Conservation (phyloP, 495 filamentous ascomycete genomes). For the Delitschia confertaspora region DNA sequence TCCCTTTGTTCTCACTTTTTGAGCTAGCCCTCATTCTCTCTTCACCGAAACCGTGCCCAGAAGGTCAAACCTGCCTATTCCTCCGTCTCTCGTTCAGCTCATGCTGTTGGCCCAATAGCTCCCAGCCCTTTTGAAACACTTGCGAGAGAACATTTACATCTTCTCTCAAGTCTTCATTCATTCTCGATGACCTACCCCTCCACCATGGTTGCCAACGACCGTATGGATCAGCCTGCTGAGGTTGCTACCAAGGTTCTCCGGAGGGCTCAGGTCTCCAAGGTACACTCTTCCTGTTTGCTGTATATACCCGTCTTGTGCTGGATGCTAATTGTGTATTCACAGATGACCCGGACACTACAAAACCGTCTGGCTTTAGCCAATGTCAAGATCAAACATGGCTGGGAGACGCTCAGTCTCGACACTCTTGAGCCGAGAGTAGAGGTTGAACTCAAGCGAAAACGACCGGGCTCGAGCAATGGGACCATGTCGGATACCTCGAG, state of each 20-base stretch:
- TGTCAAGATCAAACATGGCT: slow-evolving; percentile 91
- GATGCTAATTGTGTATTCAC: slow-evolving; percentile 19
- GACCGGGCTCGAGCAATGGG: slow-evolving; percentile 52
- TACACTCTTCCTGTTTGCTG: slow-evolving; percentile 36
- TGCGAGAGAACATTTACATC: slow-evolving; percentile 17
- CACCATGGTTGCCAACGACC: slow-evolving; percentile 30
- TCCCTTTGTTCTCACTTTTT: background rate
- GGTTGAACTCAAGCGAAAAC: slow-evolving; percentile 57
- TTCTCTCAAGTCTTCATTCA: slow-evolving; percentile 1
- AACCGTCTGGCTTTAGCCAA: slow-evolving; percentile 89
- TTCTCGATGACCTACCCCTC: slow-evolving; percentile 1
- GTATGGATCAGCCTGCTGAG: slow-evolving; percentile 45
- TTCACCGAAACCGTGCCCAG: slow-evolving; percentile 3
- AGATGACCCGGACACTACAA: slow-evolving; percentile 88
- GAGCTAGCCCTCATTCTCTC: slow-evolving; percentile 9
- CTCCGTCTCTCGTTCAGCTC: slow-evolving; percentile 20
- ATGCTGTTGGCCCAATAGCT: slow-evolving; percentile 13
- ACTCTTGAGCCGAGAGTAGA: slow-evolving; percentile 67
- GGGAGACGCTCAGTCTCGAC: slow-evolving; percentile 67
- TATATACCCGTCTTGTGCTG: slow-evolving; percentile 12
- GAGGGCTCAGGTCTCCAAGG: slow-evolving; percentile 77
- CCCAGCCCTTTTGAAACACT: slow-evolving; percentile 19
- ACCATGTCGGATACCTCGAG: slow-evolving; percentile 71
- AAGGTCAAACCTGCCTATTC: slow-evolving; percentile 11
- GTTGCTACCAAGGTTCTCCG: slow-evolving; percentile 62